Evolutionary conservation across 106 monocot species (phyloP).

Genomic region (Apostasia ramifera): DNA sequence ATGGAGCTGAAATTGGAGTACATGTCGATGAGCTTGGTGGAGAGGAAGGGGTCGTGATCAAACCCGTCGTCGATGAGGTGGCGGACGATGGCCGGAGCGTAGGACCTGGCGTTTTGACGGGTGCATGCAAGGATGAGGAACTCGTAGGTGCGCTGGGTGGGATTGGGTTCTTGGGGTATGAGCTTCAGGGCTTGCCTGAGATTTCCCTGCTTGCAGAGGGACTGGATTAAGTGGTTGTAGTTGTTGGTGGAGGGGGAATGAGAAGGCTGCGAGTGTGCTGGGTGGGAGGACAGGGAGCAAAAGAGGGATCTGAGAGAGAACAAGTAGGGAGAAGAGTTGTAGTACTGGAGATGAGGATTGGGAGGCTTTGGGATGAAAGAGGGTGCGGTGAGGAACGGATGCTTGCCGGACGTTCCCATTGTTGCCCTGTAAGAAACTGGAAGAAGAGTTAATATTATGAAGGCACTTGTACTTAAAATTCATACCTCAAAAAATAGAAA

Average conservation of each 20-base stretch:
- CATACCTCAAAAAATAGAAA: too few relatives aligned
- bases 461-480: too few relatives aligned
- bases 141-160: conserved; percentile 50
- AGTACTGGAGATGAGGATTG: background rate
- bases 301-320: conserved; percentile 19
- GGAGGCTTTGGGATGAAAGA: conserved; percentile 2
- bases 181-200: conserved; percentile 54
- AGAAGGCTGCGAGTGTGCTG: background rate
- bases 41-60: conserved; percentile 64
- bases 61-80: conserved; percentile 37
- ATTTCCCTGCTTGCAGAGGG: conserved; percentile 49
- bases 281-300: background rate
- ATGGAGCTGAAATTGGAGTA: conserved; percentile 41
- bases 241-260: conserved; percentile 13
- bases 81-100: conserved; percentile 32
- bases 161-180: conserved; percentile 46
- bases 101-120: conserved; percentile 10
- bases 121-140: conserved; percentile 55
- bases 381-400: background rate
- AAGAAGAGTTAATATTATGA: too few relatives aligned
- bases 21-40: conserved; percentile 66
- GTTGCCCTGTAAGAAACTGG: too few relatives aligned
- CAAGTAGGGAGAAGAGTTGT: background rate
- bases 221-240: conserved; percentile 68
- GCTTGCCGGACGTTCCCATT: background rate